Evolutionary conservation across 78 protist species (phyloP), one percentile per base, ranked within the genome.

Genomic region (Polysphondylium violaceum): DNA sequence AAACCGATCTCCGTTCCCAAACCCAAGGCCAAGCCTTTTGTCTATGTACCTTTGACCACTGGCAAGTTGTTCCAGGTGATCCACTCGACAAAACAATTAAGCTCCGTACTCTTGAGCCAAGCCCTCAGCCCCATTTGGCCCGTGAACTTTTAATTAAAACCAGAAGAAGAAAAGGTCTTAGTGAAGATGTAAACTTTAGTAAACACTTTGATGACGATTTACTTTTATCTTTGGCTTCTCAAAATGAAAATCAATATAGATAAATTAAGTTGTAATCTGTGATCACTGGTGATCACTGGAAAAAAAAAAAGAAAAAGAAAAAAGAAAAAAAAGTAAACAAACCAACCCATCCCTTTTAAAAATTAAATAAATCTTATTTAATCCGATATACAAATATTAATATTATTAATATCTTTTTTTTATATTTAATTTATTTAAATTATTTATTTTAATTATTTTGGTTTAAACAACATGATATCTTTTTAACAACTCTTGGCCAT

Each of bases 71-170:
- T 0, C 99, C 99, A 0, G 99, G 99, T 27, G 99, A 99, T 59
- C 99, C 99, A 21, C 96, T 99, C 12, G 99, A 99, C 87, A 91
- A 94, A 88, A 31, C 56, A 47, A 91, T 99, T 44, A 87, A 74
- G 17, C 94, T 99, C 2, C 25, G 74, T 43, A 98, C 99, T 17
- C 71, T 99, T 16, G 98, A 94, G 77, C 98, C 98, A 23, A 51
- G 90, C 38, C 98, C 97, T 2, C 65, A 95, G 25, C 79, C 51
- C 1, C 88, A 94, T 44, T 94, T 99, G 6, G 99, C 99, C n/a
- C 96, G 99, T 43, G 99, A 99, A 56, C 97, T 97, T 71, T 97
- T 98, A 98, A 95, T 98, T 75, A 99, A 99, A 95, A 99, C 99
- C 8, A 76, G 99, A n/a, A 44, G 99, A 5, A 95, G 99, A 76